Base-by-base conservation (phyloP, 495 filamentous ascomycete species). In the Poronia punctata region DNA sequence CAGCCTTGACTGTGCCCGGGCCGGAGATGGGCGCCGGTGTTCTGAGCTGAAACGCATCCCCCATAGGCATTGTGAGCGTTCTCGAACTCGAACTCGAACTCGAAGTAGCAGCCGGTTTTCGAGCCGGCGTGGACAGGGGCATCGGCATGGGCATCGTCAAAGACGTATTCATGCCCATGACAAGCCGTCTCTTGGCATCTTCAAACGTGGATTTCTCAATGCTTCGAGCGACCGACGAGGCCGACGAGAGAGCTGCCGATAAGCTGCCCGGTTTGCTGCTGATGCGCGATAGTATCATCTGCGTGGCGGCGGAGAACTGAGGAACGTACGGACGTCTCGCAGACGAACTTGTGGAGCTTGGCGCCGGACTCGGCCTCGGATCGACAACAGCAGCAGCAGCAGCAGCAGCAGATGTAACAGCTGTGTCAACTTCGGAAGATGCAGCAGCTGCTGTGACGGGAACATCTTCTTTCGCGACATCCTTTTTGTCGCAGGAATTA, bases 211-310 rank as follows among this genome's bases (percentile, higher is more conserved):
- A 53, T 14, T 60, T 52, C 27, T 55, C 56, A 35, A 66, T 61
- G 48, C 46, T 56, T 3, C 35, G 22, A 1, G 59, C 12, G 12
- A 59, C 41, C 7, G 42, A 54, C 4, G 53, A 60, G 15, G 53
- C 56, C 3, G 52, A 56, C 8, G 65, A 62, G 4, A 69, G 52
- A 0, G 57, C 59, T 0, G 64, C 55, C 14, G 52, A 61, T 0
- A 62, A 41, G 38, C 50, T 61, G 31, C 54, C 61, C 0, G 59
- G 56, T 18, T 70, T 63, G 17, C 59, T 57, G 23, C 61, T 67
- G 29, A 78, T 67, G 12, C 73, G 59, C 37, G 72, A 71, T 8
- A 79, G 63, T 11, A 79, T 79, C 67, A 78, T 64, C 43, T 76
- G 68, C 0, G 75, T 78, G 0, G 74, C 59, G 6, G 69, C 67